These are phyloP conservation scores for Apiospora saccharicola DNA, from an alignment of 2,329 filamentous ascomycete species.

Conservation along the genomic window DNA sequence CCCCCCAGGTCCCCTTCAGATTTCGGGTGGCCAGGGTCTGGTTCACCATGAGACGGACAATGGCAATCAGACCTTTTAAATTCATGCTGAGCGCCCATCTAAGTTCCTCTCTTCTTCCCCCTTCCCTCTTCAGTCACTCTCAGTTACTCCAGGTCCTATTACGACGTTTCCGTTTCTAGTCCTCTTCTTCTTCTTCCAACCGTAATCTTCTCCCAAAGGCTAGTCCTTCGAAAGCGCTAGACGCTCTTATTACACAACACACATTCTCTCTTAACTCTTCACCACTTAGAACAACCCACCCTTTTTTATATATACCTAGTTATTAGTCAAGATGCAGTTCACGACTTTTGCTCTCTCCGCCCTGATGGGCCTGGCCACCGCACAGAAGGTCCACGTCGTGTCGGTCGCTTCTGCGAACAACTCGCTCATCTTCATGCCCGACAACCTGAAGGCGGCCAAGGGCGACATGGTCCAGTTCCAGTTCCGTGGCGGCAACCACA, in stretches of 20 bases:
- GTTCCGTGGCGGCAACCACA: conserved; percentile 76
- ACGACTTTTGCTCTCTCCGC: conserved; percentile 54
- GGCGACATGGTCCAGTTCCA: conserved; percentile 74
- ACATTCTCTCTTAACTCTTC: conserved; percentile 25
- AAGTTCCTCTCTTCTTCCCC: conserved; percentile 35
- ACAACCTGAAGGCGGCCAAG: conserved; percentile 67
- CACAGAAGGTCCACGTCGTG: conserved; percentile 65
- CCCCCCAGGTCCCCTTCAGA: conserved; percentile 18
- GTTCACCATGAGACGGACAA: conserved; percentile 46
- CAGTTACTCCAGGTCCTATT: conserved; percentile 21
- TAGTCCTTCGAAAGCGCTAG: conserved; percentile 60
- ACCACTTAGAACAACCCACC: not conserved
- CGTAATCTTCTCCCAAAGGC: conserved; percentile 47
- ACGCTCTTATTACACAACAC: conserved; percentile 45
- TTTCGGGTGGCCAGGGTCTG: conserved; percentile 35
- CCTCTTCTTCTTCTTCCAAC: conserved; percentile 37
- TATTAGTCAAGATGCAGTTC: conserved; percentile 59
- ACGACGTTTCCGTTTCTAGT: conserved; percentile 32
- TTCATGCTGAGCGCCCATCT: conserved; percentile 45
- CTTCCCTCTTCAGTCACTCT: conserved; percentile 37
- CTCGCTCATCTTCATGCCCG: conserved; percentile 69
- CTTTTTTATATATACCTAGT: conserved; percentile 30
- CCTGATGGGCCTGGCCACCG: conserved; percentile 52
- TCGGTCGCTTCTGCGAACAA: conserved; percentile 66
- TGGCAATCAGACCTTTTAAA: conserved; percentile 46